A percentile compares a stretch with the other conserved stretches of the same genome.
phyloP scores from a whole-genome alignment of 768 basidiomycete genomes.

The Rubroboletus satanas region DNA sequence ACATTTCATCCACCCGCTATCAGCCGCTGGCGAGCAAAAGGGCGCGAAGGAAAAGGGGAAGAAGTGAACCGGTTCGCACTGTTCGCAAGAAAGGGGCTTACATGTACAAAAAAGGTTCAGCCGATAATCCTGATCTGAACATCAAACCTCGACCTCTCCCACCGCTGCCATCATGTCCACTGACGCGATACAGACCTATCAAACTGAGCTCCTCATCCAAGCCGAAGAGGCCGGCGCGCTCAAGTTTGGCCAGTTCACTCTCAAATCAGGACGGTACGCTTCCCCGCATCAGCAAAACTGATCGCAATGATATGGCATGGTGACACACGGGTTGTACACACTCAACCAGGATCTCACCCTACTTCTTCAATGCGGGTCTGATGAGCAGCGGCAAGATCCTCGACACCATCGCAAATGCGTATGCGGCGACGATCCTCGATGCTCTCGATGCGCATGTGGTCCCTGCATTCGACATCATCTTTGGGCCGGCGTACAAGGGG shows the following conservation, averaged over 20 bases:
- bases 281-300: neutral
- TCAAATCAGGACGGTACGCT: slow-evolving; percentile 91
- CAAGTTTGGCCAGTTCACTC: slow-evolving; percentile 86
- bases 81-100: neutral
- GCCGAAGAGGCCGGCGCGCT: slow-evolving; percentile 69
- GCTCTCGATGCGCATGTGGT: slow-evolving; percentile 30
- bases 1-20: no score
- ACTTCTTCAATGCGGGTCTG: slow-evolving; percentile 95
- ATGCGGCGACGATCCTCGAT: slow-evolving; percentile 74
- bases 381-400: slow-evolving; percentile 83
- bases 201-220: slow-evolving; percentile 64
- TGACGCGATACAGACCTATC: slow-evolving; percentile 43
- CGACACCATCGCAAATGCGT: slow-evolving; percentile 70
- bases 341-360: slow-evolving; percentile 71
- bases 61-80: no score
- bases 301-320: neutral
- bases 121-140: neutral
- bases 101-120: slow-evolving; percentile 4
- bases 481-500: slow-evolving; percentile 97
- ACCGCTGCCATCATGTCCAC: slow-evolving; percentile 15
- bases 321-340: neutral
- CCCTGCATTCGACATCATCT: slow-evolving; percentile 72
- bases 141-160: neutral
- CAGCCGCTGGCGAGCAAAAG: no score
- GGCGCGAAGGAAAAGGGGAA: no score